phyloP scores from a whole-genome alignment of 78 protist genomes.

The Protostelium mycophagum region DNA sequence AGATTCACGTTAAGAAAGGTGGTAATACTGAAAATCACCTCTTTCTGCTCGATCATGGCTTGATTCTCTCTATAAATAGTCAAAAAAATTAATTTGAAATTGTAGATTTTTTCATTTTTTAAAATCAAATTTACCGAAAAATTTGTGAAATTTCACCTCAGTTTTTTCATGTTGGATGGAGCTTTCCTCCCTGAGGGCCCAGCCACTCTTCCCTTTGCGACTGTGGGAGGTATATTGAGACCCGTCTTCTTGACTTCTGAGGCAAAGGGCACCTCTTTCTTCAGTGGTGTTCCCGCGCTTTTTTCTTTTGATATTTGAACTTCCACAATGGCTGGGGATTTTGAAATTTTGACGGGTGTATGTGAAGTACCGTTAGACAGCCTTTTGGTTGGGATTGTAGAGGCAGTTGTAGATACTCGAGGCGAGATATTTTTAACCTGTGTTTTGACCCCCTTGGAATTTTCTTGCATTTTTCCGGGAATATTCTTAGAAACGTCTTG shows the following conservation, averaged over 20 bases:
- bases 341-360: background rate
- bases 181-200: background rate
- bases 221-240: too few species aligned
- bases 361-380: background rate
- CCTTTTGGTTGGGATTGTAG: too few species aligned
- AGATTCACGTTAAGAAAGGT: too few species aligned
- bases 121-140: too few species aligned
- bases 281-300: background rate
- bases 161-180: background rate
- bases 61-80: background rate
- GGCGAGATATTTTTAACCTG: too few species aligned
- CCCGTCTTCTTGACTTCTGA: background rate
- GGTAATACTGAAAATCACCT: too few species aligned
- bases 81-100: background rate
- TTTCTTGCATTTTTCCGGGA: too few species aligned
- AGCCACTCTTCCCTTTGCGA: background rate
- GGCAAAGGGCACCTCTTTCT: background rate
- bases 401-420: too few species aligned
- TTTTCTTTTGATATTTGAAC: background rate
- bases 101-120: too few species aligned
- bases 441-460: too few species aligned
- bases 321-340: background rate
- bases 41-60: background rate
- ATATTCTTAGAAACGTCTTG: too few species aligned
- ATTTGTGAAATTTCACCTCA: background rate